Conservation (phyloP, 352 stramenopile species). For the Phytophthora fragariae region DNA sequence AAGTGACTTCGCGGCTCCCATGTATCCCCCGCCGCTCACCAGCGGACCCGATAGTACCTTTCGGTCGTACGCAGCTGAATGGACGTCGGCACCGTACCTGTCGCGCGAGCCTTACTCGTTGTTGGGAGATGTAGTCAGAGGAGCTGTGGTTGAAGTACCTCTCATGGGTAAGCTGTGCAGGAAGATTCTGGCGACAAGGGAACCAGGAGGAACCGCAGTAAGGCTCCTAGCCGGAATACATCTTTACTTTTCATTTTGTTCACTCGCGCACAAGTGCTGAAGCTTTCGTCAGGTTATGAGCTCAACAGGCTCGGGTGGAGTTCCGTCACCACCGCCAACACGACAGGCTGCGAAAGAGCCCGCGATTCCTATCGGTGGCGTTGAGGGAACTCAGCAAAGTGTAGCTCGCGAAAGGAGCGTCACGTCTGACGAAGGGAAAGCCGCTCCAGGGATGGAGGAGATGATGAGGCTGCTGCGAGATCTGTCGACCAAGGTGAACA, state of each 20-base stretch:
- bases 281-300: slow-evolving; percentile 7
- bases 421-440: neutral
- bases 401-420: neutral
- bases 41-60: no score
- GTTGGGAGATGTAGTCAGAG: neutral
- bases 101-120: neutral
- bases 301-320: neutral
- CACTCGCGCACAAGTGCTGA: neutral
- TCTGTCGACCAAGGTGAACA: slow-evolving; percentile 3
- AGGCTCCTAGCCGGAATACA: neutral
- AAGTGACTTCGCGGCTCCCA: no score
- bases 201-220: neutral
- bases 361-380: neutral
- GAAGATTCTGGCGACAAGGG: neutral
- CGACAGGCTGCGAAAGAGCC: slow-evolving; percentile 6
- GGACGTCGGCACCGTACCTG: no score
- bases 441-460: neutral
- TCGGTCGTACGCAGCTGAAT: no score
- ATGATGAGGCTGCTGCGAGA: neutral
- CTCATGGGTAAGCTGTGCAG: slow-evolving; percentile 1
- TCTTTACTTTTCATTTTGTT: neutral
- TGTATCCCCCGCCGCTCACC: no score
- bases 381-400: neutral
- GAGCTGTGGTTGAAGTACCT: neutral
- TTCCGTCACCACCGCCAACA: neutral